Base-by-base conservation (phyloP, 2,329 filamentous ascomycete species). In the Verticillium tricorpus region DNA sequence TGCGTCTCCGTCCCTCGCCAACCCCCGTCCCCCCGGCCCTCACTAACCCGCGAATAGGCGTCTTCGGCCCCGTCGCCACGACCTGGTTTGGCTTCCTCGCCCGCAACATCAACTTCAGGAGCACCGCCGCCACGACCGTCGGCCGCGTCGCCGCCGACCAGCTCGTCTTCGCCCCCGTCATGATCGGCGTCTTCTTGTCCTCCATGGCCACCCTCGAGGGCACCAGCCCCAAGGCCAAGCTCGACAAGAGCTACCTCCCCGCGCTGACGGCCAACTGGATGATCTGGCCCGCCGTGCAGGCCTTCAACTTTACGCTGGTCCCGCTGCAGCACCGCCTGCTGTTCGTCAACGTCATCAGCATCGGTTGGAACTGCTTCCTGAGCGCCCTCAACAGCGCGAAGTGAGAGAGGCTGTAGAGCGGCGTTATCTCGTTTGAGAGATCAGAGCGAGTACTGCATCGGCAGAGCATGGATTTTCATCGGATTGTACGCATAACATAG, bases 51-150 rank as follows among this genome's bases (percentile, higher is more conserved):
- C 50, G 35, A 22, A 34, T 65, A 91, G 89, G 80, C 66, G 81
- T 97, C 75, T 97, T 97, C 77, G 93, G 93, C 37, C 93, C 93
- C 59, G 90, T 88, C 28, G 93, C 93, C 7, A 92, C 92, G 11
- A 91, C 86, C 59, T 97, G 93, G 93, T 96, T 91, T 82, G 82
- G 82, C 64, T 84, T 96, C 74, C 87, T 97, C 62, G 87, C 91
- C 70, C 84, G 84, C 63, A 83, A 86, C 67, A 84, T 97, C 67
- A 77, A 77, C 62, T 82, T 92, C 63, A 79, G 82, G 54, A 85
- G 85, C 70, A 83, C 82, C 67, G 89, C 89, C 71, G 76, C 83
- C 61, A 92, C 93, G 70, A 99, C 91, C 64, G 75, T 88, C 59
- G 89, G 92, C 31, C 90, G 92, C 67, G 93, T 97, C 63, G 87